Evolutionary conservation across 768 basidiomycete species (phyloP).

Genomic region (Suillus spraguei): DNA sequence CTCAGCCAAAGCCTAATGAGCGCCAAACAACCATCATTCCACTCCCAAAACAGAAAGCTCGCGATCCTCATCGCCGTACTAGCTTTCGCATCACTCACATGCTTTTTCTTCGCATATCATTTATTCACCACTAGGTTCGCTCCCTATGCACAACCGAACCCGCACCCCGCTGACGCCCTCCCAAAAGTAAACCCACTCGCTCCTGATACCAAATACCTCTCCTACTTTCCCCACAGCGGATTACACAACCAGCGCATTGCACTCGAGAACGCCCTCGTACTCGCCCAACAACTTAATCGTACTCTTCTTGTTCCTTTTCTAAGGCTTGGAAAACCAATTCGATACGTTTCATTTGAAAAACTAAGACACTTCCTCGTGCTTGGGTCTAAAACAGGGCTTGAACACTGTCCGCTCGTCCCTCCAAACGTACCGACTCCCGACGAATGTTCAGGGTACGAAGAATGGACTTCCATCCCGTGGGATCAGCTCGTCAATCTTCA

Average conservation of each 20-base stretch:
- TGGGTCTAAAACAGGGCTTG: constrained; percentile 52
- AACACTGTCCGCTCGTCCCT: constrained; percentile 50
- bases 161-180: constrained; percentile 31
- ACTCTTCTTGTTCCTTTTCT: constrained; percentile 81
- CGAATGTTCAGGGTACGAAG: constrained; percentile 63
- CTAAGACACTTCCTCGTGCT: constrained; percentile 48
- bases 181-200: constrained; percentile 31
- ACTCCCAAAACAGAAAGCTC: constrained; percentile 34
- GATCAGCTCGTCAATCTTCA: constrained; percentile 65
- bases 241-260: constrained; percentile 89
- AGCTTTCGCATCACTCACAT: constrained; percentile 48
- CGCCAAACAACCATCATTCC: constrained; percentile 9
- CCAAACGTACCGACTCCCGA: constrained; percentile 39
- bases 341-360: constrained; percentile 56
- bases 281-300: constrained; percentile 69
- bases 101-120: constrained; percentile 65
- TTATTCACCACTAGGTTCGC: constrained; percentile 61
- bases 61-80: constrained; percentile 50
- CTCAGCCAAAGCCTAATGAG: constrained; percentile 20
- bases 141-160: constrained; percentile 6
- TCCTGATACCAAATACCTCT: constrained; percentile 56
- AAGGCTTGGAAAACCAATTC: constrained; percentile 66
- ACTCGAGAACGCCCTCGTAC: constrained; percentile 81
- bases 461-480: constrained; percentile 71
- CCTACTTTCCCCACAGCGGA: constrained; percentile 83